Conservation (phyloP, 257 asterid genomes). For the Buddleja alternifolia region DNA sequence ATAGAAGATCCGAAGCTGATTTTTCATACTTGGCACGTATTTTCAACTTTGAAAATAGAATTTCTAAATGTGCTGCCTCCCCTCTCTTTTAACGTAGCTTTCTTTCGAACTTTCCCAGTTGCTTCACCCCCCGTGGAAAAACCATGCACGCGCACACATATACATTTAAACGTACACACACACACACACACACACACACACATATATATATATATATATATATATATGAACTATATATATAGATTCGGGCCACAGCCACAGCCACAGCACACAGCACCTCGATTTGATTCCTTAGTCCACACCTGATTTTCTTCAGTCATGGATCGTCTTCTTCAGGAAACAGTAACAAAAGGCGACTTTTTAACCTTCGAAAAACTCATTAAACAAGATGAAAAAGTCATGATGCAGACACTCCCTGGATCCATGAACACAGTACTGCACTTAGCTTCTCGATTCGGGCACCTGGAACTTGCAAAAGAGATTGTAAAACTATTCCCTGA, state of each 20-base stretch:
- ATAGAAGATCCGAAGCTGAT: no score
- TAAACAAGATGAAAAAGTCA: conserved; percentile 14
- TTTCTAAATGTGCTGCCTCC: neutral
- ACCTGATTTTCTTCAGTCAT: conserved; percentile 13
- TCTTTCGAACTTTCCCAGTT: conserved; percentile 17
- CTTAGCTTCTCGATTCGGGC: conserved; percentile 48
- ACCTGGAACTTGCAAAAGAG: conserved; percentile 33
- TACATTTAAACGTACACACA: no score
- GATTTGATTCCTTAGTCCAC: no score
- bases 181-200: no score
- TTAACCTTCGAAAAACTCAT: conserved; percentile 24
- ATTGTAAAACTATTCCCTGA: conserved; percentile 36
- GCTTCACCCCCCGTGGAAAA: conserved; percentile 17
- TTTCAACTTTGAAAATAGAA: neutral
- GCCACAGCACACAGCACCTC: neutral
- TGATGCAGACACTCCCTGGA: conserved; percentile 16
- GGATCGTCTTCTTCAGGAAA: conserved; percentile 49
- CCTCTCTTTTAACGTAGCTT: neutral
- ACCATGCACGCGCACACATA: neutral
- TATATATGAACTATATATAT: no score
- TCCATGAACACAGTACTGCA: conserved; percentile 39
- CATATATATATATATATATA: no score
- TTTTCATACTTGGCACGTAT: no score
- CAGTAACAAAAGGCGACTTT: conserved; percentile 37
- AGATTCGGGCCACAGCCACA: no score